Base-by-base conservation (phyloP, 257 asterid genomes). In the Solanum corneliomulleri region DNA sequence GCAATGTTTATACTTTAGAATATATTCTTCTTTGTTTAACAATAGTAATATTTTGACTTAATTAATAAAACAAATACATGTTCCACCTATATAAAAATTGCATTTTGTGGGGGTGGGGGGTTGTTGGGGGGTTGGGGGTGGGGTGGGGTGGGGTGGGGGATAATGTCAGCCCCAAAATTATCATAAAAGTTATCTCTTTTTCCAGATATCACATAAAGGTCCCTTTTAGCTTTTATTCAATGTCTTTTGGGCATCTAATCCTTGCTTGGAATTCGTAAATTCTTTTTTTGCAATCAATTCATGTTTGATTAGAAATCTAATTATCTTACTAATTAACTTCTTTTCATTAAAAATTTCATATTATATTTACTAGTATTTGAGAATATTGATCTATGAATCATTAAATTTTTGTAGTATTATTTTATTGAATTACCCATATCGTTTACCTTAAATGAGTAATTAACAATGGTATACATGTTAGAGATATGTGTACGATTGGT, bases 131-230 rank as follows among this genome's bases (percentile, higher is more conserved):
- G 39, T 5, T 35, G 33, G 4, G 62, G 12, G 60, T 7, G 41
- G 27, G n/a, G 29, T 33, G 35, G 18, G 20, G 6, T 9, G 13
- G 33, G 4, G 82, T 1, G 23, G 62, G 31, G 58, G 2, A 25
- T 33, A 78, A 44, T 78, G 84, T 78, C 84, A 44, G 84, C 90
- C 84, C 70, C 58, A 89, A 90, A 92, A 90, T 92, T 94, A 90
- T 90, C 91, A 87, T 74, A 90, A 87, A 92, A 92, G 95, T 82
- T 88, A 84, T 45, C 86, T 89, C 93, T 87, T 92, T 94, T 86
- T 88, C 77, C 88, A 82, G 94, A 90, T 91, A 89, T 91, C 90
- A 90, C 93, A 89, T 89, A 93, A 95, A 93, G 96, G 92, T 86
- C 94, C 94, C 93, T 93, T 94, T 93, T 90, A 91, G 91, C 93